Conservation (phyloP, 352 stramenopile species). For the Phytophthora multivora region DNA sequence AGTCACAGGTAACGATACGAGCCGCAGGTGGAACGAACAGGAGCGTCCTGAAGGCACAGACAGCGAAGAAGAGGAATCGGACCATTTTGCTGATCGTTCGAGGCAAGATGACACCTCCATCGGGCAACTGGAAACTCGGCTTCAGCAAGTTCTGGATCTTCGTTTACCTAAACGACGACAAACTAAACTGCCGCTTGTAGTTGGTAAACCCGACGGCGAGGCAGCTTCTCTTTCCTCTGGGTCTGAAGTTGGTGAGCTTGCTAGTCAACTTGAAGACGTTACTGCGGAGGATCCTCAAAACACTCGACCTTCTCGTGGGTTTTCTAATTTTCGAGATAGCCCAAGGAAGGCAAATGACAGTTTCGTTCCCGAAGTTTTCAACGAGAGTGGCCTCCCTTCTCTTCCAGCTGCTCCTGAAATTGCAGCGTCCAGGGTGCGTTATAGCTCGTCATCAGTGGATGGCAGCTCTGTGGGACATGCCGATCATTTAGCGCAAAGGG, state of each 20-base stretch:
- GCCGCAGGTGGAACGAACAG: not conserved
- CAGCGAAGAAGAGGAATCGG: slow-evolving; percentile 6
- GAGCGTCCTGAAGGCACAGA: slow-evolving; percentile 14
- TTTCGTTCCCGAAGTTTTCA: not conserved
- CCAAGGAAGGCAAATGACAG: not conserved
- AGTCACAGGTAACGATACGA: not conserved
- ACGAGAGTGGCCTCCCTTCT: slow-evolving; percentile 2
- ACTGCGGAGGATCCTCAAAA: not conserved
- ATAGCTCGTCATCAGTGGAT: not conserved
- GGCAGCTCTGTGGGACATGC: not conserved
- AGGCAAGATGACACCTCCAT: slow-evolving; percentile 18
- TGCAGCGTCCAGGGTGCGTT: not conserved
- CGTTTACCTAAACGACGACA: slow-evolving; percentile 4
- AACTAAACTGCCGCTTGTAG: not conserved
- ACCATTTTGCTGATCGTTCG: not conserved
- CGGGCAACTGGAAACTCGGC: slow-evolving; percentile 31
- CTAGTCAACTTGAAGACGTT: slow-evolving; percentile 5
- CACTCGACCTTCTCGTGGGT: not conserved
- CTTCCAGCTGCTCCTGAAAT: not conserved
- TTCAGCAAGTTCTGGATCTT: slow-evolving; percentile 43
- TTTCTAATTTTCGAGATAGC: not conserved
- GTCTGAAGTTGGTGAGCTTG: slow-evolving; percentile 1
- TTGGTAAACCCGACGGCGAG: not conserved
- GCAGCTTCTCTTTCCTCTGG: not conserved
- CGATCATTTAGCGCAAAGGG: not conserved